A percentile compares a stretch with the other conserved stretches of the same genome.
Evolutionary conservation across 345 rosid species (phyloP).

Genomic region (Odontarrhena argentea): DNA sequence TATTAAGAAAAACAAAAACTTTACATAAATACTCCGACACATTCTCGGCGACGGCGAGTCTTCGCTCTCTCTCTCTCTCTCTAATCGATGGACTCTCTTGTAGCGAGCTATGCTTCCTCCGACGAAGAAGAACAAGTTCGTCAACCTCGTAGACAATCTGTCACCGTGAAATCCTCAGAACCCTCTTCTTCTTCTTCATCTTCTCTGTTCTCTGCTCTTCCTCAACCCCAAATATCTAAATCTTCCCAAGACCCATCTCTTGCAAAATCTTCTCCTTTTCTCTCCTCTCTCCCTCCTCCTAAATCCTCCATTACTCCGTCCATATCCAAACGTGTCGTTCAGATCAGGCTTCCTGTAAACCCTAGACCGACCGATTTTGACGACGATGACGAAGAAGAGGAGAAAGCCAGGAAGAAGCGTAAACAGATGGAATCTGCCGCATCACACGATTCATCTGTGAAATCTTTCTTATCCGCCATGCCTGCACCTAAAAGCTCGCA

Average conservation of each 20-base stretch:
- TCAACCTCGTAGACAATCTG: conserved; percentile 11
- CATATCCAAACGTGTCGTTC: conserved; percentile 64
- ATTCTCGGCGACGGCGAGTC: conserved; percentile 10
- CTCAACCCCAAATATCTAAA: conserved; percentile 48
- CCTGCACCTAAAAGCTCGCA: conserved; percentile 76
- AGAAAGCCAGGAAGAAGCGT: conserved; percentile 52
- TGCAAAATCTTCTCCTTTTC: conserved; percentile 39
- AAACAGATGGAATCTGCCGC: conserved; percentile 45
- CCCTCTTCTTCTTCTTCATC: conserved; percentile 33
- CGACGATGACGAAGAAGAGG: conserved; percentile 57
- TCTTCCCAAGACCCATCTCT: conserved; percentile 26
- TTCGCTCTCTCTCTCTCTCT: conserved; percentile 2
- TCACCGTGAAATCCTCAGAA: conserved; percentile 25
- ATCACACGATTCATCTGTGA: conserved; percentile 51
- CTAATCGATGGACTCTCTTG: conserved; percentile 65
- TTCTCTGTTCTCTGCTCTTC: conserved; percentile 53
- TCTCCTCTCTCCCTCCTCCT: conserved; percentile 58
- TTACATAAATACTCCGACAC: neutral
- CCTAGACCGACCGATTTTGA: conserved; percentile 38
- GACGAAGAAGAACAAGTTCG: conserved; percentile 62
- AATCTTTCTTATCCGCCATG: conserved; percentile 70
- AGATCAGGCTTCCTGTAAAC: conserved; percentile 61
- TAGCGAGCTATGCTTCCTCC: conserved; percentile 84
- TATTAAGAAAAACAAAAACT: neutral
- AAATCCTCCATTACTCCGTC: conserved; percentile 39